Evolutionary conservation across 768 basidiomycete species (phyloP), one percentile per base, ranked within the genome.

Genomic region (Collybiopsis confluens): DNA sequence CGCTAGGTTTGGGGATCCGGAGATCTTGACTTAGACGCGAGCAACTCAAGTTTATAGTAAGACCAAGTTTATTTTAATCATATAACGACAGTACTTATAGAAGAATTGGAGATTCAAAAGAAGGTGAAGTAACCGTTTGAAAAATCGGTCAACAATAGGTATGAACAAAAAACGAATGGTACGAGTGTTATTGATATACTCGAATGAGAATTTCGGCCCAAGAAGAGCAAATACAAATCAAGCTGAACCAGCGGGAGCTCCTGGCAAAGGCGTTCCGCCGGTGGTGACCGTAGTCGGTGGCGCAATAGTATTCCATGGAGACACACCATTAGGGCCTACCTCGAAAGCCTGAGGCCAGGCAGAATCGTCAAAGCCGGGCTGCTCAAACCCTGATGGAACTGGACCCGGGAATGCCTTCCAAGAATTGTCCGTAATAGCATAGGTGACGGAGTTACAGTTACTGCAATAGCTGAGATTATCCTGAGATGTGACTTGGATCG

Each of bases 281-380:
- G 48, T 41, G 9, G 48, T 38, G 15, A 50, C 48, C 10, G 53
- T 24, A 26, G 53, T 28, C 9, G 53, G 45, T 11, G 36, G 30
- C 1, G 44, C 20, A n/a, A 54, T 21, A 3, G 30, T 38, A 9
- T 20, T 33, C 53, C 53, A 54, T 27, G 35, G 24, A 33, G 6
- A 6, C 6, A 13, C 30, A 8, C 53, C 53, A 7, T 45, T 26
- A 23, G 10, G 55, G 2, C 55, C 55, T 38, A 52, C 47, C 9
- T 21, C 28, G 15, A 33, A 38, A 11, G 55, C 55, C 8, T 3
- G 9, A 35, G 48, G 42, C 55, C 55, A 56, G 18, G 13, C 16
- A n/a, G 55, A 56, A 23, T 56, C 55, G 27, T 56, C 55, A 11
- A 44, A 51, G 1, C 36, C 50, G 18, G 50, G 49, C 20, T 41